Conservation (phyloP, 768 basidiomycete species). For the Phanerochaete carnosa region DNA sequence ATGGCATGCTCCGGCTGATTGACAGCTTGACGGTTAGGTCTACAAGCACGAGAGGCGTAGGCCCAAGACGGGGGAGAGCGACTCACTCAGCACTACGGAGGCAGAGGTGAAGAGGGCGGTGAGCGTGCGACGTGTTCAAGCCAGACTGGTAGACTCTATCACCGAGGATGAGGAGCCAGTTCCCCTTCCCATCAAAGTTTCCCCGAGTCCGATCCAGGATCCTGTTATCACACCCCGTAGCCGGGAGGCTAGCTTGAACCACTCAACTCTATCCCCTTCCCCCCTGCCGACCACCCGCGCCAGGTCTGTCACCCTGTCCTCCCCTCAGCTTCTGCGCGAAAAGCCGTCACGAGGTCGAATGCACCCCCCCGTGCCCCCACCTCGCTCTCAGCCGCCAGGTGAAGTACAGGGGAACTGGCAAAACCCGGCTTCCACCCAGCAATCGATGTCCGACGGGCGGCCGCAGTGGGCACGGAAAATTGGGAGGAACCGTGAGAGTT, state of each 20-base stretch:
- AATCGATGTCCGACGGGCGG: conserved; percentile 20
- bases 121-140: conserved; percentile 36
- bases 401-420: neutral
- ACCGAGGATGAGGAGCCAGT: conserved; percentile 54
- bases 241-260: conserved; percentile 11
- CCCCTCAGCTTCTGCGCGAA: conserved; percentile 7
- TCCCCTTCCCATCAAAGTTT: conserved; percentile 9
- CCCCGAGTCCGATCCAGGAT: conserved; percentile 36
- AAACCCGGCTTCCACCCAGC: neutral
- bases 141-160: conserved; percentile 59
- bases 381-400: neutral
- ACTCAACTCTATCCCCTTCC: conserved; percentile 4
- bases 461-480: conserved; percentile 51
- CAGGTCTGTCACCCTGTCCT: conserved; percentile 22
- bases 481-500: conserved; percentile 58
- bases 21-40: conserved; percentile 7
- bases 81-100: conserved; percentile 4
- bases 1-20: conserved; percentile 6
- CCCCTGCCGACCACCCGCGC: conserved; percentile 16
- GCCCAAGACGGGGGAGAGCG: neutral
- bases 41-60: conserved; percentile 17
- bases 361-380: conserved; percentile 3
- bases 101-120: conserved; percentile 13
- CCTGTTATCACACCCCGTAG: conserved; percentile 32
- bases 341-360: conserved; percentile 3